phyloP scores from a whole-genome alignment of 495 filamentous ascomycete genomes.

The Penicillium coprophilum region DNA sequence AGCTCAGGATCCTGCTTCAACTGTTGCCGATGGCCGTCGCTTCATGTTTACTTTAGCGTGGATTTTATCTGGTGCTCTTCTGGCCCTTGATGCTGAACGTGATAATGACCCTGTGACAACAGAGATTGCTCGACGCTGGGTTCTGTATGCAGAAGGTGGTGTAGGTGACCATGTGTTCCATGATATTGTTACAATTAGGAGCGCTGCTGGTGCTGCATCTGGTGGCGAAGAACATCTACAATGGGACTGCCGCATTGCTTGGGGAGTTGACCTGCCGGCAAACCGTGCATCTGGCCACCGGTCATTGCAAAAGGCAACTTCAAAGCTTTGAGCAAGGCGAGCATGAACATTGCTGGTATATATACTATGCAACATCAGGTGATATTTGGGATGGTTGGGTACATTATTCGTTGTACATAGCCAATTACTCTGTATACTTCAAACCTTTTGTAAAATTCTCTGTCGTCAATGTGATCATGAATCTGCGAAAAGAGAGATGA shows the following conservation, averaged over 20 bases:
- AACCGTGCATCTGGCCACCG: slow-evolving; percentile 31
- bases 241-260: slow-evolving; percentile 38
- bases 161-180: slow-evolving; percentile 37
- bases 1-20: slow-evolving; percentile 10
- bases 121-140: slow-evolving; percentile 37
- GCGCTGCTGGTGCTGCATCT: neutral
- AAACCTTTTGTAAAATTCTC: too few relatives aligned
- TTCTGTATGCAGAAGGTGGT: slow-evolving; percentile 31
- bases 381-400: neutral
- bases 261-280: slow-evolving; percentile 32
- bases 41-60: slow-evolving; percentile 39
- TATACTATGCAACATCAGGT: neutral
- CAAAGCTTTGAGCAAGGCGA: slow-evolving; percentile 9
- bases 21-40: slow-evolving; percentile 36
- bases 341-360: neutral
- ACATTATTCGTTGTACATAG: neutral
- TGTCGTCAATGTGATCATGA: too few relatives aligned
- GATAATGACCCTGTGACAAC: slow-evolving; percentile 32
- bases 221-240: slow-evolving; percentile 24
- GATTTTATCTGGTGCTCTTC: slow-evolving; percentile 31
- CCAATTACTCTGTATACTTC: too few relatives aligned
- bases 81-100: slow-evolving; percentile 34
- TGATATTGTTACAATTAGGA: slow-evolving; percentile 19
- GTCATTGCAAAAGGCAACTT: slow-evolving; percentile 14
- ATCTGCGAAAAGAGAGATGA: too few relatives aligned